These are phyloP conservation scores for Cucumis variabilis DNA, from an alignment of 331 rosid genomes.

Conservation along the genomic window DNA sequence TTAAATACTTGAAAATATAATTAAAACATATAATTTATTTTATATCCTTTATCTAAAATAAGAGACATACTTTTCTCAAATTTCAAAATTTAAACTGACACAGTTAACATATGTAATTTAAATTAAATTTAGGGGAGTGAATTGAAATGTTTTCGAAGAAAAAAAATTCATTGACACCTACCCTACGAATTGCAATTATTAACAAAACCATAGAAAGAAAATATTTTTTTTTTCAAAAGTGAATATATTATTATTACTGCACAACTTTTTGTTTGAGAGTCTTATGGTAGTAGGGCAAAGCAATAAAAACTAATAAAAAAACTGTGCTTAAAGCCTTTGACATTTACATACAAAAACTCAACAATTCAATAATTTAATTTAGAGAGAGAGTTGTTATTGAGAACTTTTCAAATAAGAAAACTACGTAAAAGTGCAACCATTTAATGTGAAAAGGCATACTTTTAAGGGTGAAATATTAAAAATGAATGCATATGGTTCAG, in stretches of 20 bases:
- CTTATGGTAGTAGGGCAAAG: neutral
- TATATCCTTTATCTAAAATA: no score
- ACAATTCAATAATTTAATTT: neutral
- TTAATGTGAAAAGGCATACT: constrained; percentile 14
- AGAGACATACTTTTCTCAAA: no score
- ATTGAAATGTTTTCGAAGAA: neutral
- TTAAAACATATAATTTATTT: no score
- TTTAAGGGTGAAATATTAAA: neutral
- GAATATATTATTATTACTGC: neutral
- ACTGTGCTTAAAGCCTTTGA: neutral
- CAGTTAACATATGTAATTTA: no score
- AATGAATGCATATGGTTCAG: neutral
- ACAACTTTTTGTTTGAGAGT: neutral
- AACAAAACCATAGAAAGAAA: neutral
- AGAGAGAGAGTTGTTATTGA: neutral
- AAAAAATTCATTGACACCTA: neutral
- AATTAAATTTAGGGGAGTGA: no score
- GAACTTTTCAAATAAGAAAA: neutral
- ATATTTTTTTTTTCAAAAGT: no score
- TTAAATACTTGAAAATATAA: no score
- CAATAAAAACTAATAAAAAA: neutral
- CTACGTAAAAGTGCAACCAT: constrained; percentile 6
- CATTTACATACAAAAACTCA: neutral
- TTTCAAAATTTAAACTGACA: no score
- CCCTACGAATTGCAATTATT: constrained; percentile 6